Percentiles rank a stretch among this genome's conserved stretches.
These are phyloP conservation scores for Xylaria sp. DNA, from an alignment of 2,329 filamentous ascomycete species.

Conservation along the genomic window DNA sequence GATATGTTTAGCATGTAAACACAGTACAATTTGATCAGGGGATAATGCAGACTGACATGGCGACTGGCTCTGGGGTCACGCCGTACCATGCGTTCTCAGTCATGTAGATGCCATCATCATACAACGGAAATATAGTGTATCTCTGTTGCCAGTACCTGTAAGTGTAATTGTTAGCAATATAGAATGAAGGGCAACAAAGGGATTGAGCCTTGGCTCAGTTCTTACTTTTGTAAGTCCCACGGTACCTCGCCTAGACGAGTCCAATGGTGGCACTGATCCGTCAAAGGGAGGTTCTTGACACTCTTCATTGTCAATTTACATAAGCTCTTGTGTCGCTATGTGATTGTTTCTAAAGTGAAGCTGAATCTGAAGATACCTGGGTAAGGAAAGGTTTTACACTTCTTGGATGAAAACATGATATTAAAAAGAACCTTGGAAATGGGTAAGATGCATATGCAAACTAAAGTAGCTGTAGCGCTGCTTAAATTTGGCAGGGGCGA, in stretches of 20 bases:
- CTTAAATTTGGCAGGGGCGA: not conserved
- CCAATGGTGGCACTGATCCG: constrained; percentile 80
- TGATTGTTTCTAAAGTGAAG: not conserved
- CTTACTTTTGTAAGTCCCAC: constrained; percentile 84
- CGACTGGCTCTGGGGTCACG: constrained; percentile 92
- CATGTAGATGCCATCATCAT: constrained; percentile 88
- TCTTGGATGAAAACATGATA: not conserved
- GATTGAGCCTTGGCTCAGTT: constrained; percentile 13
- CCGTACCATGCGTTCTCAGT: constrained; percentile 97
- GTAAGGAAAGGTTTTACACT: not conserved
- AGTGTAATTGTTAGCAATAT: constrained; percentile 1
- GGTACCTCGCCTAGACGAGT: constrained; percentile 76
- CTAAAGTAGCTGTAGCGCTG: not conserved
- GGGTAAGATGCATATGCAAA: not conserved
- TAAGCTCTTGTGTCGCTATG: not conserved
- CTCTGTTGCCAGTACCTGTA: constrained; percentile 91
- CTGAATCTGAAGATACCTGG: not conserved
- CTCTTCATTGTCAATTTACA: constrained; percentile 52
- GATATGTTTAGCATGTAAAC: constrained; percentile 36
- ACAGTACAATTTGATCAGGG: not conserved
- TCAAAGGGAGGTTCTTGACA: constrained; percentile 62
- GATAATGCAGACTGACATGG: constrained; percentile 66
- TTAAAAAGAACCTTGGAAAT: not conserved
- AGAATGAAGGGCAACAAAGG: not conserved
- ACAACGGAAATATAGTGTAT: constrained; percentile 85